A percentile compares a stretch with the other conserved stretches of the same genome.
Evolutionary conservation across 2,329 filamentous ascomycete genomes (phyloP).

Genomic region (Phialophora tarda): DNA sequence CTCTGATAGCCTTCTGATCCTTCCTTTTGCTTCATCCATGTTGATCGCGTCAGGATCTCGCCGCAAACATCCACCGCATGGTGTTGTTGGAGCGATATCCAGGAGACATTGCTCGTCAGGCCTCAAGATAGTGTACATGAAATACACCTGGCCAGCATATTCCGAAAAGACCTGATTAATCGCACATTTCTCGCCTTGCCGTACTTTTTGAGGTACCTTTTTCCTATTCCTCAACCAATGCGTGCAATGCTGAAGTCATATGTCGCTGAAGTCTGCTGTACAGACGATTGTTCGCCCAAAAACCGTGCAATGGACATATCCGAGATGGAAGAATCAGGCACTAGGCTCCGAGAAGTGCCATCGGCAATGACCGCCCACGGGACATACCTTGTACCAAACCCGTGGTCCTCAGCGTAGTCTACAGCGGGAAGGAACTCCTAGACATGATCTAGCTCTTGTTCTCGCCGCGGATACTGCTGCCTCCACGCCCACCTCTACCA

Average conservation of each 20-base stretch:
- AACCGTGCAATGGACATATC: neutral
- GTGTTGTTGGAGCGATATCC: slow-evolving; percentile 1
- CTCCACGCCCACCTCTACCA: slow-evolving; percentile 28
- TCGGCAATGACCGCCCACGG: neutral
- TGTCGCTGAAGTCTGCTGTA: slow-evolving; percentile 15
- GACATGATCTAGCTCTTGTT: slow-evolving; percentile 26
- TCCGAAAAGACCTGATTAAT: slow-evolving; percentile 1
- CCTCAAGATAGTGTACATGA: slow-evolving; percentile 21
- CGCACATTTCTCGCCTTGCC: slow-evolving; percentile 6
- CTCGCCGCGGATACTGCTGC: slow-evolving; percentile 31
- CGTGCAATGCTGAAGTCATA: slow-evolving; percentile 16
- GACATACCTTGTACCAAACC: neutral
- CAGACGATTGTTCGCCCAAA: neutral
- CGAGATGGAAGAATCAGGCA: slow-evolving; percentile 13
- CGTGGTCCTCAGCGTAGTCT: neutral
- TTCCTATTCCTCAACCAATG: slow-evolving; percentile 11
- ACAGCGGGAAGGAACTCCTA: neutral
- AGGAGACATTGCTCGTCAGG: slow-evolving; percentile 11
- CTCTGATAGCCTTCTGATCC: neutral
- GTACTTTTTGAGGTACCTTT: slow-evolving; percentile 6
- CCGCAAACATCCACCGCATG: neutral
- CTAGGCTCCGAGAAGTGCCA: slow-evolving; percentile 14
- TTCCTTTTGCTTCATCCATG: neutral
- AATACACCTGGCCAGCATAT: slow-evolving; percentile 6
- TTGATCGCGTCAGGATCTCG: neutral